Evolutionary conservation across 192 early-diverging fungal genomes (phyloP).

Genomic region (Backusella mclennaniae): DNA sequence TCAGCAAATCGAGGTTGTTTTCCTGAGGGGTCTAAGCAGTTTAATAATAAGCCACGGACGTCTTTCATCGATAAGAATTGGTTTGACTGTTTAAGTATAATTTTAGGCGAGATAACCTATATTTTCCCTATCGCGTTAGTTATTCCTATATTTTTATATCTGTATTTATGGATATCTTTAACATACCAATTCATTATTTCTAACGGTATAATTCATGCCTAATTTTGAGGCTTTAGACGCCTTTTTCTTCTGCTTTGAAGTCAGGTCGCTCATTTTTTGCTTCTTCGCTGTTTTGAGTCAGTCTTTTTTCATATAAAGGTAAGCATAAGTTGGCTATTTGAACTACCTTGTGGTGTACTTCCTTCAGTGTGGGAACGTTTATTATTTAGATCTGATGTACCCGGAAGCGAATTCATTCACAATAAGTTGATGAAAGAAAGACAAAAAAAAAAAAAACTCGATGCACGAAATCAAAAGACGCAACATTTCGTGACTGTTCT

Average conservation of each 20-base stretch:
- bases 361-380: background rate
- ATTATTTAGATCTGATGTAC: background rate
- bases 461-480: background rate
- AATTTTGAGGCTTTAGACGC: background rate
- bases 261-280: background rate
- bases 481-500: background rate
- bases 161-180: background rate
- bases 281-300: background rate
- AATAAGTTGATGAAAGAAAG: background rate
- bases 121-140: background rate
- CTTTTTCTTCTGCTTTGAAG: conserved; percentile 7
- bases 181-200: background rate
- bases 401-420: background rate
- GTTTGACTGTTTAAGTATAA: background rate
- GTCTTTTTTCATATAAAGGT: background rate
- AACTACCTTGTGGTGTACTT: background rate
- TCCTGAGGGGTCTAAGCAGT: background rate
- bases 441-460: background rate
- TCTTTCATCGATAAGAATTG: conserved; percentile 12
- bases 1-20: conserved; percentile 9
- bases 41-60: conserved; percentile 5
- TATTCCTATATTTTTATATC: background rate
- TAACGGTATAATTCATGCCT: background rate
- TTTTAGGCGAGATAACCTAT: background rate
- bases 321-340: background rate